Conservation (phyloP, 148 eudicot genomes). For the Drosera capensis region DNA sequence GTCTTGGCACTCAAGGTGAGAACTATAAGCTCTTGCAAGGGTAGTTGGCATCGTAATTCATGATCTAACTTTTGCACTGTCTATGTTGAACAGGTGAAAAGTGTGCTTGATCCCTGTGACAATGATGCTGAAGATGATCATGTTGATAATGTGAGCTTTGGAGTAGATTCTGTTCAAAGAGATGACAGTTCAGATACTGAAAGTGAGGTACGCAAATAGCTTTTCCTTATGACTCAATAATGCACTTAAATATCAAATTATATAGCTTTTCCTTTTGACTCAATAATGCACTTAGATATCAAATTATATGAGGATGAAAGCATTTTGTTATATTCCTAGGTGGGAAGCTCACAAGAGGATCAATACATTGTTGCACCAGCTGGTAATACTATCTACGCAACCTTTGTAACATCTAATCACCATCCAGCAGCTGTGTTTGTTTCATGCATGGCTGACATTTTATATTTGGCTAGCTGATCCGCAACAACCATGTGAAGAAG, state of each 20-base stretch:
- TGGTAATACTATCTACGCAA: constrained; percentile 45
- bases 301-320: background rate
- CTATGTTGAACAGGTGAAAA: constrained; percentile 72
- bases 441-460: background rate
- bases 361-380: constrained; percentile 45
- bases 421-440: background rate
- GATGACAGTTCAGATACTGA: constrained; percentile 55
- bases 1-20: constrained; percentile 72
- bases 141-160: constrained; percentile 65
- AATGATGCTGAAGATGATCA: constrained; percentile 59
- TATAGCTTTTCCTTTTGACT: too few relatives aligned
- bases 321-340: constrained; percentile 23
- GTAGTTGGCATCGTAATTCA: background rate
- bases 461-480: constrained; percentile 18
- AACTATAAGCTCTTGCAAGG: constrained; percentile 1
- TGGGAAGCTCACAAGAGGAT: constrained; percentile 41
- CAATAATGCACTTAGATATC: background rate
- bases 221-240: background rate
- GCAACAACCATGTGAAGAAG: constrained; percentile 23
- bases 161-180: constrained; percentile 55
- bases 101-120: constrained; percentile 95
- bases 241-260: too few relatives aligned
- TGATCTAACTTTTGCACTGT: too few relatives aligned
- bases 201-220: constrained; percentile 32
- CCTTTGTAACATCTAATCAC: too few relatives aligned